Conservation (phyloP, 495 filamentous ascomycete genomes). For the Penicillium soppii region DNA sequence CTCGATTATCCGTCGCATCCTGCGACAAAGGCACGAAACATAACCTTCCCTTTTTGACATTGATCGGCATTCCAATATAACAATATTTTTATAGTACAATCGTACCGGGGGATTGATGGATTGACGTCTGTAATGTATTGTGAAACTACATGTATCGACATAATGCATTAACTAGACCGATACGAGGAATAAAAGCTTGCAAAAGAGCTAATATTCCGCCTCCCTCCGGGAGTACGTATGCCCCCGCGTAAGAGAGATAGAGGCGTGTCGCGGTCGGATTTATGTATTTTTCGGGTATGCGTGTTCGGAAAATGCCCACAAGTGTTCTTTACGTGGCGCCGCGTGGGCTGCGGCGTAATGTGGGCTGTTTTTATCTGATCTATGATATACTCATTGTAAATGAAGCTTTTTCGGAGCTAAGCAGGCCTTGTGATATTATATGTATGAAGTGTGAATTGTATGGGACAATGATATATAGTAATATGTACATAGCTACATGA, state of each 20-base stretch:
- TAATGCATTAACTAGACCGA: not conserved
- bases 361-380: not conserved
- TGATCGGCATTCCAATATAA: not conserved
- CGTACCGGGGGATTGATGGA: too few relatives aligned
- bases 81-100: not conserved
- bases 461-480: not conserved
- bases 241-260: not conserved
- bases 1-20: not conserved
- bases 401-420: not conserved
- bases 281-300: slow-evolving; percentile 2
- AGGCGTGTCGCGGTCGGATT: not conserved
- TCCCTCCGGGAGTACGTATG: not conserved
- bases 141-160: too few relatives aligned
- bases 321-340: not conserved
- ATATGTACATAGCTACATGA: not conserved
- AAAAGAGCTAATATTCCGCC: not conserved
- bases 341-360: not conserved
- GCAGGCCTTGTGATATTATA: too few relatives aligned
- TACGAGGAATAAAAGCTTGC: not conserved
- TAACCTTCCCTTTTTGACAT: not conserved
- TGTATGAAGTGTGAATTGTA: not conserved
- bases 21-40: not conserved
- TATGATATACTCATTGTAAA: not conserved
- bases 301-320: not conserved
- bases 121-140: too few relatives aligned